Conservation (phyloP, 2,329 filamentous ascomycete genomes). For the Sporothrix euskadiensis region DNA sequence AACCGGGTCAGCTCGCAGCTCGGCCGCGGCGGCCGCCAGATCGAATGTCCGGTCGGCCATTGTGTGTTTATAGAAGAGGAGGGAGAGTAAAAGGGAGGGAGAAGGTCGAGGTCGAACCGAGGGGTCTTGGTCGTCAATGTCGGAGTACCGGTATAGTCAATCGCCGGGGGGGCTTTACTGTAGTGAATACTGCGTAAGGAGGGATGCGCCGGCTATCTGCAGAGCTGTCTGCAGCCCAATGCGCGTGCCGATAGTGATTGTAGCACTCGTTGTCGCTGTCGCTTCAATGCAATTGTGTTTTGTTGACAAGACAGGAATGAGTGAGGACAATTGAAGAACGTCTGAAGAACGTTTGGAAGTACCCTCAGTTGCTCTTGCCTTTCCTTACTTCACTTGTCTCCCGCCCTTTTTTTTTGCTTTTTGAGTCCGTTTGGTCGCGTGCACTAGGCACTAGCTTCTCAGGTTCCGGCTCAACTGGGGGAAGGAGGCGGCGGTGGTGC, state of each 20-base stretch:
- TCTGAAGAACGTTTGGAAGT: not conserved
- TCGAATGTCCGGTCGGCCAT: constrained; percentile 12
- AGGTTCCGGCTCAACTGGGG: not conserved
- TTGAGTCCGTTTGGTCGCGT: constrained; percentile 21
- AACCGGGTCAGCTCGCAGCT: constrained; percentile 5
- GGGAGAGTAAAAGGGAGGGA: not conserved
- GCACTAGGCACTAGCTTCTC: constrained; percentile 26
- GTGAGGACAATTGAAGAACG: not conserved
- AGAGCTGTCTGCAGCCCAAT: constrained; percentile 8
- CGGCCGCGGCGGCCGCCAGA: constrained; percentile 20
- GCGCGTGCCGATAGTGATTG: not conserved
- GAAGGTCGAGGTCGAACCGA: not conserved
- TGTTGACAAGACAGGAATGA: not conserved
- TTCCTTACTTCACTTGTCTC: not conserved
- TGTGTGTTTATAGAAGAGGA: not conserved
- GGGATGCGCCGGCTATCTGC: constrained; percentile 6
- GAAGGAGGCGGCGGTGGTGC: not conserved
- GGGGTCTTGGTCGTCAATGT: not conserved
- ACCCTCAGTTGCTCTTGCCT: not conserved
- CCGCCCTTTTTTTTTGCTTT: not conserved
- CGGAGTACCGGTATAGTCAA: not conserved
- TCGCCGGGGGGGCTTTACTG: not conserved
- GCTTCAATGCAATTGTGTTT: not conserved
- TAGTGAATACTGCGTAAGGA: not conserved
- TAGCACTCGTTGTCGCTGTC: not conserved